phyloP scores from a whole-genome alignment of 2,329 filamentous ascomycete genomes.

The Boeremia exigua region DNA sequence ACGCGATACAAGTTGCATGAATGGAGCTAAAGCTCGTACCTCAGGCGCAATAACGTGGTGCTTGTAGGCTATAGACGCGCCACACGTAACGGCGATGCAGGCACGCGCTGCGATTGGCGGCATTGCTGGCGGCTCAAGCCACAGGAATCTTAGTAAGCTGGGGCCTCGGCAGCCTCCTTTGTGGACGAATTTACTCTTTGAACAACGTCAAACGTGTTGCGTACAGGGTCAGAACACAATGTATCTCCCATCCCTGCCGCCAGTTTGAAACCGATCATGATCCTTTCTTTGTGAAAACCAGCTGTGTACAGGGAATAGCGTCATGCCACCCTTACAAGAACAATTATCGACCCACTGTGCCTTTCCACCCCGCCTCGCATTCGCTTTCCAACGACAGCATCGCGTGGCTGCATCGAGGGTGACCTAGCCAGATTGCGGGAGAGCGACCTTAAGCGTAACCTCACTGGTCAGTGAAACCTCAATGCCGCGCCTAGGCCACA shows the following conservation, averaged over 20 bases:
- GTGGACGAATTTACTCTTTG: background rate
- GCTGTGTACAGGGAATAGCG: conserved; percentile 28
- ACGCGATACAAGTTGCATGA: background rate
- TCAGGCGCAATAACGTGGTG: background rate
- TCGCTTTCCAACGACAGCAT: conserved; percentile 24
- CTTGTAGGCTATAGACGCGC: background rate
- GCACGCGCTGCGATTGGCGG: background rate
- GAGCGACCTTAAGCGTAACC: conserved; percentile 15
- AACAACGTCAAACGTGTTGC: background rate
- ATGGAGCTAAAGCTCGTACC: background rate
- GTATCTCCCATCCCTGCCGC: background rate
- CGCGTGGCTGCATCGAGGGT: conserved; percentile 11
- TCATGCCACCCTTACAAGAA: conserved; percentile 21
- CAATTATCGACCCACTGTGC: conserved; percentile 16
- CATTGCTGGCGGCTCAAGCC: background rate
- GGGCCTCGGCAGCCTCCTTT: too few species aligned
- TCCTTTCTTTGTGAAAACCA: conserved; percentile 3
- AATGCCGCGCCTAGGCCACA: conserved; percentile 48
- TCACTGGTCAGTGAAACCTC: conserved; percentile 14
- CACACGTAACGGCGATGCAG: background rate
- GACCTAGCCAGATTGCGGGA: conserved; percentile 13
- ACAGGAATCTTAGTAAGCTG: background rate
- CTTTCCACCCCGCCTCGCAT: conserved; percentile 28
- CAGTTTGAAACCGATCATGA: conserved; percentile 24
- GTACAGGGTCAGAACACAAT: background rate